These are phyloP conservation scores for Plasmopara halstedii DNA, from an alignment of 352 stramenopile species.

Conservation along the genomic window DNA sequence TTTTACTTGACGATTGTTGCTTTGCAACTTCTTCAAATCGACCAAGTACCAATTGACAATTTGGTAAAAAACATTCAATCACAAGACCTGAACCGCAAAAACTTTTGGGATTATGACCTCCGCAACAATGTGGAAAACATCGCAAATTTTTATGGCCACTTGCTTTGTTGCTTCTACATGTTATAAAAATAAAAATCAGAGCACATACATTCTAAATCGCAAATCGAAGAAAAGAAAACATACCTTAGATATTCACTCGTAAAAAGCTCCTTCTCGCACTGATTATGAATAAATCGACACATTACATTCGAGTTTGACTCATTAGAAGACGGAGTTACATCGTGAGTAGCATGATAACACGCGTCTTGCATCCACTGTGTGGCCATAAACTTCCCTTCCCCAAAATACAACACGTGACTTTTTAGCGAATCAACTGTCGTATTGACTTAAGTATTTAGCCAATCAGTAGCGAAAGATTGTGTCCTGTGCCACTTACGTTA, in stretches of 20 bases:
- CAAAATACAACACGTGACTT: constrained; percentile 1
- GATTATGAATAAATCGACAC: constrained; percentile 50
- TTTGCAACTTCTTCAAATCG: constrained; percentile 69
- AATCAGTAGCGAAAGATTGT: no score
- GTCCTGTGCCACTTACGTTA: no score
- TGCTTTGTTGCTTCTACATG: constrained; percentile 73
- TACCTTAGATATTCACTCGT: constrained; percentile 66
- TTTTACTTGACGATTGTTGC: constrained; percentile 12
- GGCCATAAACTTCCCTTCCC: no score
- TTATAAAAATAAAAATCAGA: not conserved
- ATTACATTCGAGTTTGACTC: not conserved
- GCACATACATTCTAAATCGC: not conserved
- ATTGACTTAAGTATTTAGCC: not conserved
- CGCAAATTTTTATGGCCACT: constrained; percentile 80
- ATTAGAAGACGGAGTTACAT: constrained; percentile 7
- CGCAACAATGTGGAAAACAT: constrained; percentile 80
- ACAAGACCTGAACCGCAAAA: constrained; percentile 76
- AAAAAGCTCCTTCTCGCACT: constrained; percentile 73
- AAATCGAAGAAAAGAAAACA: not conserved
- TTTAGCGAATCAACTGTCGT: not conserved
- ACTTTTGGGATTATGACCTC: constrained; percentile 77
- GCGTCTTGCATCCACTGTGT: constrained; percentile 16
- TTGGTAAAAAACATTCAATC: constrained; percentile 52
- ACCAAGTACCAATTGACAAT: constrained; percentile 55
- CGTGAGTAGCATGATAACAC: constrained; percentile 4